Evolutionary conservation across 176 grass and related monocot genomes (phyloP).

Genomic region (Aegilops sharonensis): DNA sequence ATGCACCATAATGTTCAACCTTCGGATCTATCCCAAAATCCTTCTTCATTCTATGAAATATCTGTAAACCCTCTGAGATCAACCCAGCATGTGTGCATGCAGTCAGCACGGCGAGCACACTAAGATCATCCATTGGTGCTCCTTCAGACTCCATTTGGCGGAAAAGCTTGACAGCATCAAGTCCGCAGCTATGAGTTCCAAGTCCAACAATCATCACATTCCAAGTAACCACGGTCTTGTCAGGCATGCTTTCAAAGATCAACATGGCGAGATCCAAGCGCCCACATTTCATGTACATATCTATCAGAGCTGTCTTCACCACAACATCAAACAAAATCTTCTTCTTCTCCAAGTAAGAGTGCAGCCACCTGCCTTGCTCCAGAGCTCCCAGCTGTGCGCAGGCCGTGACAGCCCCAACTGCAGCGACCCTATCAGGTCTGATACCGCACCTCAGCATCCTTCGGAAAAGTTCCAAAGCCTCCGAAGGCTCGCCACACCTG

Average conservation of each 20-base stretch:
- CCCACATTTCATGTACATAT: conserved; percentile 79
- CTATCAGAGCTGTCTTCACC: conserved; percentile 56
- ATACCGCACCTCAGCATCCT: conserved; percentile 44
- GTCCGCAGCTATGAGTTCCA: conserved; percentile 46
- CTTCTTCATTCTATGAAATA: conserved; percentile 59
- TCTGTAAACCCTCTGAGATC: conserved; percentile 43
- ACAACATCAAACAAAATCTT: conserved; percentile 52
- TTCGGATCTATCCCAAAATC: conserved; percentile 53
- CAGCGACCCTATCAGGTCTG: conserved; percentile 49
- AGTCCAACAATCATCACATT: conserved; percentile 74
- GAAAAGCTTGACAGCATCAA: conserved; percentile 51
- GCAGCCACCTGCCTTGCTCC: conserved; percentile 76
- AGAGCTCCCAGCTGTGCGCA: conserved; percentile 67
- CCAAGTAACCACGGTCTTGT: conserved; percentile 65
- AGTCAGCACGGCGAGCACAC: conserved; percentile 47
- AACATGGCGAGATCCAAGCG: conserved; percentile 41
- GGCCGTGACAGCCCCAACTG: conserved; percentile 52
- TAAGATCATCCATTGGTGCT: conserved; percentile 61
- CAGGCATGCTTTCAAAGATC: conserved; percentile 51
- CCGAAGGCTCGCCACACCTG: conserved; percentile 32
- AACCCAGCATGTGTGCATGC: conserved; percentile 65
- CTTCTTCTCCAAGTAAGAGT: conserved; percentile 73
- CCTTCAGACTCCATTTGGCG: conserved; percentile 48
- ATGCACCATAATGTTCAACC: conserved; percentile 63
- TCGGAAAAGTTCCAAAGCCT: conserved; percentile 56